Percentiles rank a stretch among this genome's conserved stretches.
Evolutionary conservation across 495 filamentous ascomycete genomes (phyloP).

Genomic region (Lentithecium fluviatile): DNA sequence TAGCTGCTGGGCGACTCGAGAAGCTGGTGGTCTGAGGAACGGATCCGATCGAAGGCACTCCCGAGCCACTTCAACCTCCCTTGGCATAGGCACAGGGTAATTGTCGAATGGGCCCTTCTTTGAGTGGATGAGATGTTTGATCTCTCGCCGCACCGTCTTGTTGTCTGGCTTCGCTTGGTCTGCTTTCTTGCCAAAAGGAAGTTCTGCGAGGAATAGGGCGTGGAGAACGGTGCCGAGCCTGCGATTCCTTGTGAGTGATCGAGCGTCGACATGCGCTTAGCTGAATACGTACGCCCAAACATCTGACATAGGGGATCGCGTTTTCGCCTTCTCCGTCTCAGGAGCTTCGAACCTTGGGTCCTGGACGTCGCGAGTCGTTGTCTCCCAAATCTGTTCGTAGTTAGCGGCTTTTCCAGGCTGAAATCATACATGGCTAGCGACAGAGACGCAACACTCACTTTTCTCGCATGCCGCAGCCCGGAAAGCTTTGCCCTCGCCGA

Average conservation of each 20-base stretch:
- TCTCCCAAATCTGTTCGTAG: background rate
- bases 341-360: conserved; percentile 1
- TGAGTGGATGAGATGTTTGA: background rate
- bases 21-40: background rate
- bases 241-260: background rate
- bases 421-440: background rate
- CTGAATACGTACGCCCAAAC: conserved; percentile 1
- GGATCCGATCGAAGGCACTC: conserved; percentile 1
- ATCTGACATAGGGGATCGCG: background rate
- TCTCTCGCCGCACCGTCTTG: background rate
- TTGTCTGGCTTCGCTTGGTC: background rate
- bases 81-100: background rate
- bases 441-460: background rate
- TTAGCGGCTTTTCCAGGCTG: background rate
- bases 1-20: background rate
- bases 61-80: background rate
- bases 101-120: background rate
- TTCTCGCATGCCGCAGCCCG: conserved; percentile 2
- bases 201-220: background rate
- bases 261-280: background rate
- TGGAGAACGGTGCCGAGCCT: background rate
- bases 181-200: background rate
- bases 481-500: conserved; percentile 1
- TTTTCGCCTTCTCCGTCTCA: conserved; percentile 1
- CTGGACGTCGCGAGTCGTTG: background rate